Evolutionary conservation across 2,329 filamentous ascomycete genomes (phyloP).

Genomic region (Alternaria novae-zelandiae): DNA sequence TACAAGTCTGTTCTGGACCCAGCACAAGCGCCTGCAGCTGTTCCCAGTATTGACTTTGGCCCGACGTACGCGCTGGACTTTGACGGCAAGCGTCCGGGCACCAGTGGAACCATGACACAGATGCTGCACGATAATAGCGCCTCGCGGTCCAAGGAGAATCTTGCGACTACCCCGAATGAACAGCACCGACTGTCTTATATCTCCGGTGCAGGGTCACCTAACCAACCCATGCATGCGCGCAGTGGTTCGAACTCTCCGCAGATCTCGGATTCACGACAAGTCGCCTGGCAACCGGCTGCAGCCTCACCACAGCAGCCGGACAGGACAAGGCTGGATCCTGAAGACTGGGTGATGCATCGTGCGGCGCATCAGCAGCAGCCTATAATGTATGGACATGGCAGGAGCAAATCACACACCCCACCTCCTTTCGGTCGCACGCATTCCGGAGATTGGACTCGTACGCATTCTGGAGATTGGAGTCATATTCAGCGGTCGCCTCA

Average conservation of each 20-base stretch:
- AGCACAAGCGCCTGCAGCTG: constrained; percentile 53
- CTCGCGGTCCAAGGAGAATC: constrained; percentile 44
- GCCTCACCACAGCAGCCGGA: constrained; percentile 55
- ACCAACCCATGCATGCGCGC: constrained; percentile 52
- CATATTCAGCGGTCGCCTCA: constrained; percentile 43
- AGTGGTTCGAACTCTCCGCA: constrained; percentile 41
- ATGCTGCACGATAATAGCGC: constrained; percentile 33
- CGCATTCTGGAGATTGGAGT: constrained; percentile 55
- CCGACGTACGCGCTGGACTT: constrained; percentile 75
- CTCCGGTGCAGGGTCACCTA: constrained; percentile 45
- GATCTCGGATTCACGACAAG: constrained; percentile 66
- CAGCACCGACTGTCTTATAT: constrained; percentile 37
- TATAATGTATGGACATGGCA: constrained; percentile 61
- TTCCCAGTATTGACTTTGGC: constrained; percentile 84
- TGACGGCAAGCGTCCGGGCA: constrained; percentile 61
- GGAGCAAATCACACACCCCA: constrained; percentile 60
- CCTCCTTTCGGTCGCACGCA: constrained; percentile 52
- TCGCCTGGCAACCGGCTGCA: constrained; percentile 81
- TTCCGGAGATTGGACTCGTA: constrained; percentile 56
- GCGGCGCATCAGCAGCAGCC: constrained; percentile 59
- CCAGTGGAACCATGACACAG: constrained; percentile 60
- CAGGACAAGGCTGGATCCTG: constrained; percentile 69
- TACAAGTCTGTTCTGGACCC: constrained; percentile 45
- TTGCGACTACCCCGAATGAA: constrained; percentile 35
- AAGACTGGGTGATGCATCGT: constrained; percentile 84